phyloP scores from a whole-genome alignment of 2,329 filamentous ascomycete genomes.

The Aureobasidium namibiae region DNA sequence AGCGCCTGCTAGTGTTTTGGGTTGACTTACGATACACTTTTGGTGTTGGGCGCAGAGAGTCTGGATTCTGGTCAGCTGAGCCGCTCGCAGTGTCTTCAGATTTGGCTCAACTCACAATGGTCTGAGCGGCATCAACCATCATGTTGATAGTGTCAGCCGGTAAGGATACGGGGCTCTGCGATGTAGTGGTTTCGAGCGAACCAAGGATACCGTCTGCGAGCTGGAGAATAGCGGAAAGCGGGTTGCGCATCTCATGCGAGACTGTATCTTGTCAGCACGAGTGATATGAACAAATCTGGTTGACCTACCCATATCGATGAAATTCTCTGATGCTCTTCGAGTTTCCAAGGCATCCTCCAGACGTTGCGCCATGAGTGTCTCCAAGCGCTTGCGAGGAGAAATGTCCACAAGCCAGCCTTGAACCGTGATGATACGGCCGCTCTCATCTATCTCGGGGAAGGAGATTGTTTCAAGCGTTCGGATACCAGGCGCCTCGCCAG shows the following conservation, averaged over 20 bases:
- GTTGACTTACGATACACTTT: neutral
- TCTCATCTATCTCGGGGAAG: conserved; percentile 25
- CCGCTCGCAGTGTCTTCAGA: no score
- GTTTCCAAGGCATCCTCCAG: conserved; percentile 29
- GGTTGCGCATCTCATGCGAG: conserved; percentile 38
- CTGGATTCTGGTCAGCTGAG: neutral
- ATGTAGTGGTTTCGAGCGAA: conserved; percentile 19
- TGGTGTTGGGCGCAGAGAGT: conserved; percentile 1
- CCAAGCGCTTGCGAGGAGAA: conserved; percentile 25
- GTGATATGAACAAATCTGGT: neutral
- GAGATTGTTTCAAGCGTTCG: conserved; percentile 23
- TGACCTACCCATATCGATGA: conserved; percentile 22
- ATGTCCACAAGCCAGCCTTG: conserved; percentile 29
- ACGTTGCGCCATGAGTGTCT: conserved; percentile 22
- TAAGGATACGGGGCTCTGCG: neutral
- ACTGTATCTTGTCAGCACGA: conserved; percentile 13
- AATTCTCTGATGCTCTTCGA: conserved; percentile 28
- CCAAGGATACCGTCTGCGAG: conserved; percentile 36
- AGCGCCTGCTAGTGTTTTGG: neutral
- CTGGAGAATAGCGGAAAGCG: conserved; percentile 36
- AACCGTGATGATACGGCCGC: conserved; percentile 22
- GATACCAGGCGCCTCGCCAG: conserved; percentile 17
- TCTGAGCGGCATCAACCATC: conserved; percentile 21
- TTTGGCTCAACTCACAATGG: conserved; percentile 9
- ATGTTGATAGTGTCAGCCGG: conserved; percentile 10